Percentiles rank a stretch among this genome's conserved stretches.
phyloP scores from a whole-genome alignment of 2,329 filamentous ascomycete genomes.

The Colletotrichum orchidophilum region DNA sequence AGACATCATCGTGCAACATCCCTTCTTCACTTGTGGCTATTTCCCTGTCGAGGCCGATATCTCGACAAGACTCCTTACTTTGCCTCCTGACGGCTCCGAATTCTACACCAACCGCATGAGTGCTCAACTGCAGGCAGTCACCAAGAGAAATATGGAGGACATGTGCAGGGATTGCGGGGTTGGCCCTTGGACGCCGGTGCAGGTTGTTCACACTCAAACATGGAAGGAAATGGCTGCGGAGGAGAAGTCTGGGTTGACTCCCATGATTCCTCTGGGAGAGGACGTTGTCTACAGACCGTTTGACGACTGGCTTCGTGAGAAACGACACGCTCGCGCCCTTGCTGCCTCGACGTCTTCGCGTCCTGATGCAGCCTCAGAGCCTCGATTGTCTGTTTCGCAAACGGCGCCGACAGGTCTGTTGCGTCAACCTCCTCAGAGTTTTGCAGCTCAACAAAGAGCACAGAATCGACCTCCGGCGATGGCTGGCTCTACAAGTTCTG shows the following conservation, averaged over 20 bases:
- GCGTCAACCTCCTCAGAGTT: constrained; percentile 68
- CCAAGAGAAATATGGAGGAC: constrained; percentile 62
- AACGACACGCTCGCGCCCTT: constrained; percentile 44
- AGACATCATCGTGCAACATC: constrained; percentile 80
- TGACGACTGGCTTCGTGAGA: constrained; percentile 67
- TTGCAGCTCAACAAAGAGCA: constrained; percentile 72
- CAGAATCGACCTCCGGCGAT: constrained; percentile 57
- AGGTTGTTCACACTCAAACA: constrained; percentile 62
- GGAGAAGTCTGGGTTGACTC: constrained; percentile 72
- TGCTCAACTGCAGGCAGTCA: constrained; percentile 54
- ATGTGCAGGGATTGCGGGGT: constrained; percentile 68
- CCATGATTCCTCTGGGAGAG: constrained; percentile 68
- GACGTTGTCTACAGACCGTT: constrained; percentile 72
- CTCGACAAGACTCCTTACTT: constrained; percentile 64
- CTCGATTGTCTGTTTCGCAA: constrained; percentile 46
- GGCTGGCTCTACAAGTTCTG: constrained; percentile 36
- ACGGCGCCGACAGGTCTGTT: constrained; percentile 54
- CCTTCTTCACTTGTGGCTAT: constrained; percentile 81
- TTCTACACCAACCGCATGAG: constrained; percentile 63
- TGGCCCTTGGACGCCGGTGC: constrained; percentile 60
- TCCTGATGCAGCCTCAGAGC: constrained; percentile 40
- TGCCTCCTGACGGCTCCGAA: constrained; percentile 64
- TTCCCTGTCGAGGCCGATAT: constrained; percentile 72
- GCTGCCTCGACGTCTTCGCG: constrained; percentile 35
- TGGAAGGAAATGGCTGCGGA: constrained; percentile 76